Conservation (phyloP, 2,329 filamentous ascomycete species). For the Botryosphaeria dothidea region DNA sequence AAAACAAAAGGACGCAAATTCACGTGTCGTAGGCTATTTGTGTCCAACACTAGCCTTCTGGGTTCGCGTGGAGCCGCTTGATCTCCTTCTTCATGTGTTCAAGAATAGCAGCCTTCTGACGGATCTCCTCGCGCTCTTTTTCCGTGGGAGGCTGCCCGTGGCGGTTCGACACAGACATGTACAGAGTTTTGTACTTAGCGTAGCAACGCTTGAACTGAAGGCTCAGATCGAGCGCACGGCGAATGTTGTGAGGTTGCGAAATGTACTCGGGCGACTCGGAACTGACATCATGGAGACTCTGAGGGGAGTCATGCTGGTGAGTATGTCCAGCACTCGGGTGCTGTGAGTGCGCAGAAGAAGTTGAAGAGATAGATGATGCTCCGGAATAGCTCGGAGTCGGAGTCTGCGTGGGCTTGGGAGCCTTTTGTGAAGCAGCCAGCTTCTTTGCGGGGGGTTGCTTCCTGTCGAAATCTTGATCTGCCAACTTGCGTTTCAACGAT, state of each 20-base stretch:
- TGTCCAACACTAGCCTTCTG: background rate
- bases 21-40: no score
- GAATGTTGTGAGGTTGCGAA: conserved; percentile 27
- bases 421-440: conserved; percentile 22
- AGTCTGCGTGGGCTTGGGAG: conserved; percentile 19
- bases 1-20: no score
- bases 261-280: conserved; percentile 36
- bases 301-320: conserved; percentile 28
- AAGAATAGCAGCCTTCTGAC: conserved; percentile 41
- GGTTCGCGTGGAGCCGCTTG: conserved; percentile 21
- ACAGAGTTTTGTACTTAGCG: conserved; percentile 57
- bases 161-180: conserved; percentile 51
- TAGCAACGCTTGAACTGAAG: conserved; percentile 60
- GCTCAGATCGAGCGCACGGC: conserved; percentile 47
- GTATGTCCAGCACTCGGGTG: conserved; percentile 31
- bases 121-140: conserved; percentile 54
- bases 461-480: conserved; percentile 33
- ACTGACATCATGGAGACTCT: conserved; percentile 29
- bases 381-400: conserved; percentile 12
- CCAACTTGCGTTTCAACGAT: conserved; percentile 48
- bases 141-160: conserved; percentile 48
- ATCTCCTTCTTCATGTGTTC: conserved; percentile 62
- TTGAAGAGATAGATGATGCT: background rate
- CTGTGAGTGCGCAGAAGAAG: conserved; percentile 13
- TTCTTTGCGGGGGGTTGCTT: conserved; percentile 17